Evolutionary conservation across 805 yeast genomes (phyloP), one percentile per base, ranked within the genome.

Genomic region (Clavispora phyllophila): DNA sequence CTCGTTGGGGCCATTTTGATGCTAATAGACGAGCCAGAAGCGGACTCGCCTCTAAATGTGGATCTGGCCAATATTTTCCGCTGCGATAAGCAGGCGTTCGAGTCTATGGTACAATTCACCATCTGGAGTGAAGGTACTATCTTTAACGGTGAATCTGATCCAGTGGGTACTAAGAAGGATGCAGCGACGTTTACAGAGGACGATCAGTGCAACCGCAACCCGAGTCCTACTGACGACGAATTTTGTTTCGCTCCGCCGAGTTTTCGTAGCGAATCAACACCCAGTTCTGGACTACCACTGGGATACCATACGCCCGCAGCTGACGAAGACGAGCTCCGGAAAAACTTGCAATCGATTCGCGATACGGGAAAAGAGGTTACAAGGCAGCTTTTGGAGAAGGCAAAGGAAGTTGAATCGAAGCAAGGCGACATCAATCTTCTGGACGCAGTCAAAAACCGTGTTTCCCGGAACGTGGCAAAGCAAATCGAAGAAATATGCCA

Each of bases 1-100:
- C 65, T 78, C 5, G 63, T 82, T 36, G 70, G 75, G 14, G 87
- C 87, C 1, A 72, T 84, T 2, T 55, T 80, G 25, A 63, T 77
- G 56, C 66, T 84, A 13, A 54, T 84, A 8, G 76, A 73, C 34
- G 76, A 78, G 39, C 89, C 89, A 0, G 88, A 81, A 54, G 84
- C 87, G 0, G 79, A 79, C 46, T 78, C 85, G 32, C 91, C 91
- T 0, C 60, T 84, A 39, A 82, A 84, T 53, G 68, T 84, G 13
- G 90, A 84, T 56, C 68, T 81, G 61, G 85, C 88, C 5, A 81
- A 79, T 49, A 53, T 84, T 26, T 65, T 70, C 46, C 72, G 81
- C 44, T 60, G 62, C 32, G 77, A 75, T 17, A 58, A 54, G 28
- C 33, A 37, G 9, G 75, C 68, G 4, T 69, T 65, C 46, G 69